Evolutionary conservation across 2,329 filamentous ascomycete genomes (phyloP).

Genomic region (Hypocreales sp.): DNA sequence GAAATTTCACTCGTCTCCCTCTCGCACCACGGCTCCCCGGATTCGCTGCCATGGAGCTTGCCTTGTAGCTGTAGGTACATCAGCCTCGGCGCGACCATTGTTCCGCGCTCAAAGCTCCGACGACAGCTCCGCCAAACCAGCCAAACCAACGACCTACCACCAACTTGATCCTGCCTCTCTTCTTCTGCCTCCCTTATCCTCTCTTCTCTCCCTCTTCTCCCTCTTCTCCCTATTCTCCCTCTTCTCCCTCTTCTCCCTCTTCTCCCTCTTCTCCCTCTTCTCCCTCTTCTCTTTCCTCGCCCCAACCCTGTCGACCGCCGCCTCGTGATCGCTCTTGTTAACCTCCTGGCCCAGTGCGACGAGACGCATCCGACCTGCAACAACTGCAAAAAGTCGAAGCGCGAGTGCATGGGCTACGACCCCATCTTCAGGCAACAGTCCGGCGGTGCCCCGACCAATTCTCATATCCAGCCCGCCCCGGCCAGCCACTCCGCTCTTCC

Average conservation of each 20-base stretch:
- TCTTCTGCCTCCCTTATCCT: too few relatives aligned
- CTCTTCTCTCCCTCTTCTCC: not conserved
- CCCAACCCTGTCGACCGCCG: too few relatives aligned
- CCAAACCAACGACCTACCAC: too few relatives aligned
- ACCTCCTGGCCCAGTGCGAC: too few relatives aligned
- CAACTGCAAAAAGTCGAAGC: conserved; percentile 80
- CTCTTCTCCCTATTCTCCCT: not conserved
- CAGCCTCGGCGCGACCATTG: too few relatives aligned
- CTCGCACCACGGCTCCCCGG: too few relatives aligned
- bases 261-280: conserved; percentile 1
- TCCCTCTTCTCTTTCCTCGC: not conserved
- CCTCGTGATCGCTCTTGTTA: too few relatives aligned
- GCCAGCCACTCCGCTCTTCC: conserved; percentile 17
- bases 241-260: not conserved
- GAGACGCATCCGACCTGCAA: conserved; percentile 86
- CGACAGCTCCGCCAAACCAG: too few relatives aligned
- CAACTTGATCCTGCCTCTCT: too few relatives aligned
- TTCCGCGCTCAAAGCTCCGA: too few relatives aligned
- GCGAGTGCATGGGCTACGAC: conserved; percentile 75
- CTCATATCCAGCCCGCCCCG: conserved; percentile 27
- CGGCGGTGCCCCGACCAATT: conserved; percentile 53
- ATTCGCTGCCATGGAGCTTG: too few relatives aligned
- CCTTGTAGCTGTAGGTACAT: too few relatives aligned
- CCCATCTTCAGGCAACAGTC: conserved; percentile 68
- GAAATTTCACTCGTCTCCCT: conserved; percentile 3